phyloP scores from a whole-genome alignment of 495 filamentous ascomycete genomes.

The Ramalina intermedia region DNA sequence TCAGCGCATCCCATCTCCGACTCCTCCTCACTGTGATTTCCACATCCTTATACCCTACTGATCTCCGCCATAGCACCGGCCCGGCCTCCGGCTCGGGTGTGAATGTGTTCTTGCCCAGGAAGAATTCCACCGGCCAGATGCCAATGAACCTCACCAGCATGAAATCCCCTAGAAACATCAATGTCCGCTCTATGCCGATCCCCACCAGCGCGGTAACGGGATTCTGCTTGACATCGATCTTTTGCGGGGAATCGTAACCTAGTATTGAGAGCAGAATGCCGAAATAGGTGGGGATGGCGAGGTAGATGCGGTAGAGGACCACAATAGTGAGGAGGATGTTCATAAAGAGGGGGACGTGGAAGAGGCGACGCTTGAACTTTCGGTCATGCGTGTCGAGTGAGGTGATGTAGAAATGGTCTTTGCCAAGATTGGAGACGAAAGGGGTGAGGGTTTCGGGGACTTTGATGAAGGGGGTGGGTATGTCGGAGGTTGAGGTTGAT shows the following conservation, averaged over 20 bases:
- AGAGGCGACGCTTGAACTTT: constrained; percentile 61
- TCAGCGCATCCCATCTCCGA: constrained; percentile 36
- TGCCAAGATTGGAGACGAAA: constrained; percentile 46
- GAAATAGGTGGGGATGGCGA: constrained; percentile 51
- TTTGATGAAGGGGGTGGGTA: constrained; percentile 46
- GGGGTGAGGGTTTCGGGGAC: constrained; percentile 43
- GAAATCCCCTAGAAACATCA: constrained; percentile 56
- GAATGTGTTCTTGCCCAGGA: constrained; percentile 25
- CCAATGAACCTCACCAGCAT: constrained; percentile 51
- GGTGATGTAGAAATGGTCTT: constrained; percentile 57
- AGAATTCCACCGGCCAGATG: constrained; percentile 64
- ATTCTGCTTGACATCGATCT: constrained; percentile 37
- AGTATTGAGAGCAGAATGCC: constrained; percentile 42
- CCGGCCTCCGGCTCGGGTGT: constrained; percentile 28
- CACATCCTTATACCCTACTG: constrained; percentile 49
- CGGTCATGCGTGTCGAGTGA: constrained; percentile 55
- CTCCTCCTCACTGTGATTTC: constrained; percentile 66
- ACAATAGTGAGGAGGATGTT: constrained; percentile 46
- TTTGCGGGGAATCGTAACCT: constrained; percentile 43
- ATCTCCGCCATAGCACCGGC: constrained; percentile 52
- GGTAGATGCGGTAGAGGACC: constrained; percentile 46
- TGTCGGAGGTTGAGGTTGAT: constrained; percentile 17
- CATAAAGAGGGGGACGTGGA: constrained; percentile 53
- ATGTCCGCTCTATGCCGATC: constrained; percentile 37
- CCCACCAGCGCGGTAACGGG: constrained; percentile 33